phyloP scores from a whole-genome alignment of 768 basidiomycete species.

The Cyathus striatus region DNA sequence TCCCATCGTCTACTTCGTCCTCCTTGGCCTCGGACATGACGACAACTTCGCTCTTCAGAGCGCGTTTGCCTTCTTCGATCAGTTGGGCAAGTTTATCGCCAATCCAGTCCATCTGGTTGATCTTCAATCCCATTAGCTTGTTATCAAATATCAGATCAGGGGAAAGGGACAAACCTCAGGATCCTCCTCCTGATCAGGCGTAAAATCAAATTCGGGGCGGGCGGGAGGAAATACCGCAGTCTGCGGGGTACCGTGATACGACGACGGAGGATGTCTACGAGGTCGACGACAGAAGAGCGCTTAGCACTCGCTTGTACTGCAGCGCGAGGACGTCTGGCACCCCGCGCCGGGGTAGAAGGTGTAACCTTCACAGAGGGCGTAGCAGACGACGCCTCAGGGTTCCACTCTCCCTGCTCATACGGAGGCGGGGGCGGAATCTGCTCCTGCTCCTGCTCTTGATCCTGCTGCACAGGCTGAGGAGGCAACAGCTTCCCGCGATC shows the following conservation, averaged over 20 bases:
- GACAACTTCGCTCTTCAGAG: slow-evolving; percentile 73
- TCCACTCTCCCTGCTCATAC: slow-evolving; percentile 59
- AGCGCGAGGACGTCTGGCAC: too few species aligned
- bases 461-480: too few species aligned
- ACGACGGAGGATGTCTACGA: too few species aligned
- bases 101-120: slow-evolving; percentile 88
- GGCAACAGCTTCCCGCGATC: slow-evolving; percentile 72
- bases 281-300: too few species aligned
- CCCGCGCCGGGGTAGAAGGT: slow-evolving; percentile 32
- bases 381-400: slow-evolving; percentile 19
- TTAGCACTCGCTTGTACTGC: too few species aligned
- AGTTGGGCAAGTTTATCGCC: slow-evolving; percentile 62
- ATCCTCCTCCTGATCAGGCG: slow-evolving; percentile 23
- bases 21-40: slow-evolving; percentile 70
- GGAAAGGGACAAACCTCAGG: slow-evolving; percentile 26
- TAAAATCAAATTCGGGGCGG: slow-evolving; percentile 41
- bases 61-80: slow-evolving; percentile 77
- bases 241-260: slow-evolving; percentile 9
- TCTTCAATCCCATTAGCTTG: too few species aligned
- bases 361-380: slow-evolving; percentile 22
- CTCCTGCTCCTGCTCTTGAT: too few species aligned
- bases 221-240: slow-evolving; percentile 11
- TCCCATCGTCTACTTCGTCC: slow-evolving; percentile 75
- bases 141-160: not conserved
- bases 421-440: slow-evolving; percentile 54